These are phyloP conservation scores for Xylaria sp. DNA, from an alignment of 2,329 filamentous ascomycete species.

Conservation along the genomic window DNA sequence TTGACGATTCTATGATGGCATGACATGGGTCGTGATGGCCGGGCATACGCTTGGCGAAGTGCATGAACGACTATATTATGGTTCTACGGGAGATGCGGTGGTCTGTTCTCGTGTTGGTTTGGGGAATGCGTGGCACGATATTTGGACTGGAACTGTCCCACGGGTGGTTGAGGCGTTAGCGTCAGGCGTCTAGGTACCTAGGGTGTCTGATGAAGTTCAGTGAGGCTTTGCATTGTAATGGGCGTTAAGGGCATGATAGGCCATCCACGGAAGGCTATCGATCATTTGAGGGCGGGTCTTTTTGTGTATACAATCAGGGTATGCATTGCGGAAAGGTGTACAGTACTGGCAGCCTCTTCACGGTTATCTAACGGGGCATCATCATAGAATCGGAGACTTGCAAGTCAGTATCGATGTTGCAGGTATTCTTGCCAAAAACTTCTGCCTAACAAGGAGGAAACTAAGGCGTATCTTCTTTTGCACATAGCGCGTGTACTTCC, in stretches of 20 bases:
- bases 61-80: constrained; percentile 19
- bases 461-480: background rate
- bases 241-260: constrained; percentile 43
- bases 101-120: constrained; percentile 30
- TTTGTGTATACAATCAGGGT: constrained; percentile 45
- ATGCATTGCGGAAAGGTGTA: constrained; percentile 45
- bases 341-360: constrained; percentile 37
- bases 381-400: constrained; percentile 18
- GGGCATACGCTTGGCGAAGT: constrained; percentile 25
- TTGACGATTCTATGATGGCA: constrained; percentile 73
- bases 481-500: no score
- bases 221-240: constrained; percentile 44
- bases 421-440: background rate
- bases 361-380: constrained; percentile 18
- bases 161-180: constrained; percentile 28
- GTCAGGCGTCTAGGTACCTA: constrained; percentile 34
- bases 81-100: constrained; percentile 29
- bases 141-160: constrained; percentile 25
- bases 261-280: constrained; percentile 34
- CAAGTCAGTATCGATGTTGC: background rate
- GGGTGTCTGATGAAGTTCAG: constrained; percentile 37
- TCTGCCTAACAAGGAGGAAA: background rate
- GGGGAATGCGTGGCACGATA: constrained; percentile 27
- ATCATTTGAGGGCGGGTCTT: constrained; percentile 38
- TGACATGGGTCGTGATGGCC: constrained; percentile 51